phyloP scores from a whole-genome alignment of 768 basidiomycete genomes.

The Exidia glandulosa region DNA sequence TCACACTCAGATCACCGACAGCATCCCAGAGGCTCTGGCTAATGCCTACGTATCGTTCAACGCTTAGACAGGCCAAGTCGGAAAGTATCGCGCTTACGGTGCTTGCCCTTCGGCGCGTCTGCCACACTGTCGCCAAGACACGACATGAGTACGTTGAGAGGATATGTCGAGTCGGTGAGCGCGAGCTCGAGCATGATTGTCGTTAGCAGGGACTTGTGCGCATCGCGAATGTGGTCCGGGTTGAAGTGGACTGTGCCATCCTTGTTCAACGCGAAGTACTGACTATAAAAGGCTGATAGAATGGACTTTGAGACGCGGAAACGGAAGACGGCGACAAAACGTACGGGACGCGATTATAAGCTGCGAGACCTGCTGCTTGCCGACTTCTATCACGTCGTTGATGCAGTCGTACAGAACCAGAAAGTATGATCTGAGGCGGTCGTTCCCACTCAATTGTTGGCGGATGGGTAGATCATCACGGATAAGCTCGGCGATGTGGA shows the following conservation, averaged over 20 bases:
- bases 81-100: slow-evolving; percentile 22
- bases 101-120: slow-evolving; percentile 62
- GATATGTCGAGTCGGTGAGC: slow-evolving; percentile 59
- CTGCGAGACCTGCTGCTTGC: slow-evolving; percentile 55
- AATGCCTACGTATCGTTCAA: slow-evolving; percentile 24
- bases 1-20: slow-evolving; percentile 68
- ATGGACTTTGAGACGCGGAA: slow-evolving; percentile 46
- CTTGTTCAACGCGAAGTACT: slow-evolving; percentile 54
- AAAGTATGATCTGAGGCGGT: slow-evolving; percentile 43
- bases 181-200: slow-evolving; percentile 76
- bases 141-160: slow-evolving; percentile 51
- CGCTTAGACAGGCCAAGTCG: neutral
- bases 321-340: slow-evolving; percentile 12
- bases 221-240: slow-evolving; percentile 19
- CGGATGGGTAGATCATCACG: slow-evolving; percentile 43
- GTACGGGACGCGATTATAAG: slow-evolving; percentile 62
- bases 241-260: slow-evolving; percentile 1
- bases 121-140: slow-evolving; percentile 61
- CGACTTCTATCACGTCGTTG: slow-evolving; percentile 43
- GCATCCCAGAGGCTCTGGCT: slow-evolving; percentile 74
- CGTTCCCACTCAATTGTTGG: slow-evolving; percentile 39
- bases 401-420: slow-evolving; percentile 57
- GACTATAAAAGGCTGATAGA: slow-evolving; percentile 37
- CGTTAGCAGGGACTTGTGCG: slow-evolving; percentile 69
- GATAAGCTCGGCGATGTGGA: slow-evolving; percentile 42